A percentile compares a stretch with the other conserved stretches of the same genome.
Conservation (phyloP, 192 early-diverging fungal genomes). For the Rhizophagus sp. region DNA sequence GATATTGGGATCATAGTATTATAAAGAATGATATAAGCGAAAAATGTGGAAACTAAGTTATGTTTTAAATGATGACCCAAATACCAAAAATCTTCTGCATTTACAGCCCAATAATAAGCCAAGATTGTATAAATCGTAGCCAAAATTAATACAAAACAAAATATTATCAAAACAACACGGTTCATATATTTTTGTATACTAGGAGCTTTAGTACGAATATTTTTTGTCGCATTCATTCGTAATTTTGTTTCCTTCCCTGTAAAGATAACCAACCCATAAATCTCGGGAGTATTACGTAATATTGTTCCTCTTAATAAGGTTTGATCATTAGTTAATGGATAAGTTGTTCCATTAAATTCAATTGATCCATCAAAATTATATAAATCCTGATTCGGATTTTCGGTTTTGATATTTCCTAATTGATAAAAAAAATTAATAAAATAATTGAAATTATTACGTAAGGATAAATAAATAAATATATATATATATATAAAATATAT, state of each 20-base stretch:
- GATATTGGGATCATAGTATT: constrained; percentile 88
- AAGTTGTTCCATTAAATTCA: constrained; percentile 50
- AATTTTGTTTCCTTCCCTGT: constrained; percentile 72
- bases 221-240: constrained; percentile 69
- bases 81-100: constrained; percentile 48
- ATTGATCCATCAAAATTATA: constrained; percentile 85
- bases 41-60: constrained; percentile 44
- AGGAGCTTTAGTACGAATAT: constrained; percentile 71
- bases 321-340: constrained; percentile 76
- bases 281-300: constrained; percentile 77
- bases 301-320: constrained; percentile 83
- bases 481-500: background rate
- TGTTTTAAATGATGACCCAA: constrained; percentile 29
- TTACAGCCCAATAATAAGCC: constrained; percentile 50
- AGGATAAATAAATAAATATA: no score
- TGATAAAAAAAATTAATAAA: background rate
- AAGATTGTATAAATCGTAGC: constrained; percentile 53
- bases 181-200: constrained; percentile 78
- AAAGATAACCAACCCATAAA: constrained; percentile 80
- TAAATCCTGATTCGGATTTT: constrained; percentile 76
- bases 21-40: constrained; percentile 79
- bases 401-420: constrained; percentile 55
- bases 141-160: constrained; percentile 57
- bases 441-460: no score
- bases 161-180: constrained; percentile 72